A percentile compares a stretch with the other conserved stretches of the same genome.
These are phyloP conservation scores for Strobilomyces confusus DNA, from an alignment of 768 basidiomycete species.

Conservation along the genomic window DNA sequence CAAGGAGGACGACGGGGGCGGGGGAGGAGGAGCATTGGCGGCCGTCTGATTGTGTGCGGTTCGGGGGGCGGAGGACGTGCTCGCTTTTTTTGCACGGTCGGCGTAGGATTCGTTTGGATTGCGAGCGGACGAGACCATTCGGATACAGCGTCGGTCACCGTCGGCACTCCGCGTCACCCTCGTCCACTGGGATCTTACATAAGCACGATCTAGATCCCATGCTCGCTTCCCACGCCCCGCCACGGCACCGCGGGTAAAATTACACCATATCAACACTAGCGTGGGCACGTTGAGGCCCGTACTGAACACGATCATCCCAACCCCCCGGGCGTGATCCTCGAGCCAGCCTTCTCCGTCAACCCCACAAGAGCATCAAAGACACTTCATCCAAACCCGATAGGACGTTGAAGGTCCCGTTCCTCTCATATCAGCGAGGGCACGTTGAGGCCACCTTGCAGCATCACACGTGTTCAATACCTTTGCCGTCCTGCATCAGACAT, in stretches of 20 bases:
- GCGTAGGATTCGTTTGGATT: constrained; percentile 54
- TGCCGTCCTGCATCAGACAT: constrained; percentile 1
- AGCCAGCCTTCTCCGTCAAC: constrained; percentile 16
- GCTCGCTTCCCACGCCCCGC: constrained; percentile 6
- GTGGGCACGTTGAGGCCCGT: constrained; percentile 38
- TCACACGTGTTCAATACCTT: constrained; percentile 29
- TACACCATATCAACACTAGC: neutral
- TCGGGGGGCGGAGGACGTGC: constrained; percentile 3
- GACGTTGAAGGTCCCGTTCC: constrained; percentile 68
- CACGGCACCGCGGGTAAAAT: neutral
- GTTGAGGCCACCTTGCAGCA: constrained; percentile 65
- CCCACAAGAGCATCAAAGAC: constrained; percentile 42
- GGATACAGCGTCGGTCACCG: constrained; percentile 20
- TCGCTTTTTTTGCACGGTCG: constrained; percentile 48
- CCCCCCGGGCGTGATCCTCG: constrained; percentile 16
- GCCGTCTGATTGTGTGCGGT: neutral
- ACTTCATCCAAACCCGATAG: constrained; percentile 43
- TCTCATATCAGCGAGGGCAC: constrained; percentile 60
- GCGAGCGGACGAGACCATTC: constrained; percentile 34
- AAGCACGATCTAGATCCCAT: constrained; percentile 20
- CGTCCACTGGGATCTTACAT: constrained; percentile 9
- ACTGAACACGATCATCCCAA: constrained; percentile 8
- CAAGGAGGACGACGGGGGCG: constrained; percentile 2
- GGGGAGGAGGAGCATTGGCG: neutral
- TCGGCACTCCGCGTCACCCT: constrained; percentile 21